Base-by-base conservation (phyloP, 2,329 filamentous ascomycete genomes). In the Pseudogymnoascus sp. region DNA sequence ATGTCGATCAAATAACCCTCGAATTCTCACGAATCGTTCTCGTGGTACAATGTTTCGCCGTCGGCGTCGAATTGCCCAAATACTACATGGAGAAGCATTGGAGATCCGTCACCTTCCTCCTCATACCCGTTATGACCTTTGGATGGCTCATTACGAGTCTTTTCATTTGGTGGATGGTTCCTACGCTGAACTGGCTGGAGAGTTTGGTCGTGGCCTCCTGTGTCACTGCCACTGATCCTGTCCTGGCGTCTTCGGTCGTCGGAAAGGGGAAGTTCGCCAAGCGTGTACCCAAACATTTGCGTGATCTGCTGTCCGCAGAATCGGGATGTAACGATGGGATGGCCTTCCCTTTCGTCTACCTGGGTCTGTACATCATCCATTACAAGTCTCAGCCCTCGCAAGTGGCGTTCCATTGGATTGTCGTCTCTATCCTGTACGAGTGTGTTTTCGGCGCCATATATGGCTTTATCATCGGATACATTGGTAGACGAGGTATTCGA, bases 241-340 rank as follows among this genome's bases (percentile, higher is more conserved):
- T 99, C 67, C 78, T 99, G 70, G 94, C 94, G 28, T 97, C 94
- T 12, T 99, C 94, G 14, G 94, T 99, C 60, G 94, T 99, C 59
- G 94, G 94, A 73, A 99, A 97, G 78, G 94, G 94, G 70, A 99
- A 99, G 75, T 99, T 99, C 70, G 93, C 94, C 35, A 96, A 96
- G 77, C 86, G 94, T 65, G 91, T 99, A 4, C 94, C 94, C 20
- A 97, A 97, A 78, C 94, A 99, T 85, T 78, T 99, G 76, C 84
- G 94, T 80, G 94, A 99, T 76, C 73, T 99, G 59, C 79, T 99
- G 11, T 99, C 94, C 4, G 92, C 92, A 61, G 94, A 99, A 76
- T 99, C 94, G 6, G 94, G 94, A 30, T 99, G 94, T 77, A 99
- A 99, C 80, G 94, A 99, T 73, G 94, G 94, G 75, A 99, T 99